Base-by-base conservation (phyloP, 2,329 filamentous ascomycete genomes). In the Ceratocystis albifundus region DNA sequence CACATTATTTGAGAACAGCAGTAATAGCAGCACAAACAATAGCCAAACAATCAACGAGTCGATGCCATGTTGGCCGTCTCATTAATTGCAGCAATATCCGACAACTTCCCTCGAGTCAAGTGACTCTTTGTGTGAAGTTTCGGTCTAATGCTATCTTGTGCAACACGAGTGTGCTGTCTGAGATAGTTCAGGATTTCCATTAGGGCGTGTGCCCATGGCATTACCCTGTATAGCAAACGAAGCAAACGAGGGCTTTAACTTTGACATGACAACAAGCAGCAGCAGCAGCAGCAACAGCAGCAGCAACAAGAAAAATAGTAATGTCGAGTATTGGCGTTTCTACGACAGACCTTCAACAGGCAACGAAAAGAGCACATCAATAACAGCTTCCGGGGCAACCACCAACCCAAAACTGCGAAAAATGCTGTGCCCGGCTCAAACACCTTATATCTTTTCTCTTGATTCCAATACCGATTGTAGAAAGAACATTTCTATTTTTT, bases 251-350 rank as follows among this genome's bases (percentile, higher is more conserved):
- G 7, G 53, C 28, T 30, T 57, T 17, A 57, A 7, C 22, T 30
- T 30, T 32, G 53, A 57, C 53, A 30, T 57, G 53, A 57, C 53
- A 57, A 57, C 53, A 2, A 57, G 53, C 53, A 57, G 53, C 28
- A 30, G 28, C 6, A 57, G 53, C 25, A 8, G n/a, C n/a, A n/a
- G n/a, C n/a, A n/a, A n/a, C n/a, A 57, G 53, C 53, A 57, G 53
- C 28, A 30, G 28, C 6, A 57, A 28, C 25, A 8, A n/a, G 4
- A 30, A 5, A 5, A 57, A 3, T 41, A 41, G 36, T 1, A 41
- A 41, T 41, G 10, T 12, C 10, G 36, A 41, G 10, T 17, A n/a
- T 30, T 30, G 12, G 53, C 53, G 22, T 57, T 30, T 57, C 20
- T 30, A 30, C 15, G 53, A 12, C 25, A 57, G 20, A 57, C 17